Evolutionary conservation across 306 rosid genomes (phyloP).

Genomic region (Cucurbita maxima): DNA sequence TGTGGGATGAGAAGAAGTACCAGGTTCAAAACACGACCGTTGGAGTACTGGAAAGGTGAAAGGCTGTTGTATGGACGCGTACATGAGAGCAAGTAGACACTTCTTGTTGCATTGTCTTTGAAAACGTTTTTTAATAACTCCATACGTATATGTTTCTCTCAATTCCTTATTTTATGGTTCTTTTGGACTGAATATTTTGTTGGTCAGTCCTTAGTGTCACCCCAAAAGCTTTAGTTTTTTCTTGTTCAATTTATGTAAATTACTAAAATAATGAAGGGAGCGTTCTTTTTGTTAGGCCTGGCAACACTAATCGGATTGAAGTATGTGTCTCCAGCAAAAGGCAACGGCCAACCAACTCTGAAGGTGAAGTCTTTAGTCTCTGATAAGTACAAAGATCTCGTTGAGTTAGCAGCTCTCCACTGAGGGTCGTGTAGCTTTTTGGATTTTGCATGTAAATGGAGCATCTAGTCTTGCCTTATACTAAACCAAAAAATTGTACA

Average conservation of each 20-base stretch:
- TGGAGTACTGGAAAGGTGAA: constrained; percentile 92
- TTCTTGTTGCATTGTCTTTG: background rate
- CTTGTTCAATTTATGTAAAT: background rate
- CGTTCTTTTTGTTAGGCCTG: constrained; percentile 26
- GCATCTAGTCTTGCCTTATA: background rate
- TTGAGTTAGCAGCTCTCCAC: constrained; percentile 44
- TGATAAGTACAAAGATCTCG: constrained; percentile 42
- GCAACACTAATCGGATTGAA: constrained; percentile 73
- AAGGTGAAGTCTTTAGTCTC: constrained; percentile 52
- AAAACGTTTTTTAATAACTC: background rate
- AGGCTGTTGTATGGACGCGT: constrained; percentile 56
- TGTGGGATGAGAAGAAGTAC: constrained; percentile 70
- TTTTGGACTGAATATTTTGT: background rate
- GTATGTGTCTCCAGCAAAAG: constrained; percentile 48
- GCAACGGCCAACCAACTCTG: constrained; percentile 32
- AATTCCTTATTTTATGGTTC: background rate
- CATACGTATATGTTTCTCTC: background rate
- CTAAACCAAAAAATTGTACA: background rate
- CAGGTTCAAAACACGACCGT: constrained; percentile 67
- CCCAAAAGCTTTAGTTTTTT: background rate
- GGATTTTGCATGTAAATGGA: background rate
- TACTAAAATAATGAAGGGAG: background rate
- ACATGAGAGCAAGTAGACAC: constrained; percentile 43
- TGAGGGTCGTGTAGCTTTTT: constrained; percentile 14
- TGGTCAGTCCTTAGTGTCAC: too few species aligned